phyloP scores from a whole-genome alignment of 140 eudicot genomes.

The Flaveria floridana region DNA sequence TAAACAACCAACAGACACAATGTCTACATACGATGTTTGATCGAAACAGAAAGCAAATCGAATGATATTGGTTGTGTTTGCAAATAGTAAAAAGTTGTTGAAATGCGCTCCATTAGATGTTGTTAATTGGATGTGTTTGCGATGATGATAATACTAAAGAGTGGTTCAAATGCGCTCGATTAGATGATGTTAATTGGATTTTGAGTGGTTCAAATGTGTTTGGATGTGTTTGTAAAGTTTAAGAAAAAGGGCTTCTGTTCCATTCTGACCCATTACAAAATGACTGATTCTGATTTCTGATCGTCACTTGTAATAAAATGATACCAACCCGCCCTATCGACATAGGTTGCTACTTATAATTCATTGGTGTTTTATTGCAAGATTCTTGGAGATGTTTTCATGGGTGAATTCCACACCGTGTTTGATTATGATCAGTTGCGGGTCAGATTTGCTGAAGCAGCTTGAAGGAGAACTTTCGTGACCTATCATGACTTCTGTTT shows the following conservation, averaged over 20 bases:
- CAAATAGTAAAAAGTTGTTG: no score
- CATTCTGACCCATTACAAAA: neutral
- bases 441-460: slow-evolving; percentile 75
- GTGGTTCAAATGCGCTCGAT: no score
- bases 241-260: neutral
- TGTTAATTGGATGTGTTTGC: no score
- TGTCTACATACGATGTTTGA: no score
- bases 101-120: no score
- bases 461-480: slow-evolving; percentile 28
- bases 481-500: neutral
- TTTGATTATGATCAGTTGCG: slow-evolving; percentile 66
- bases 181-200: no score
- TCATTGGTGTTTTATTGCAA: slow-evolving; percentile 36
- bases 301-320: neutral
- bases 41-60: no score
- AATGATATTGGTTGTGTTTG: no score
- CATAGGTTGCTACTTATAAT: neutral
- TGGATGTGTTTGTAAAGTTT: neutral
- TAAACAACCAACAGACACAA: no score
- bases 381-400: slow-evolving; percentile 89
- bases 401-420: slow-evolving; percentile 83
- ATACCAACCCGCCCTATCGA: neutral
- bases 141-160: no score
- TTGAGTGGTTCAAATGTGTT: no score
- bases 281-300: neutral